These are phyloP conservation scores for Eremochloa ophiuroides DNA, from an alignment of 176 grass and related monocot genomes.

Conservation along the genomic window DNA sequence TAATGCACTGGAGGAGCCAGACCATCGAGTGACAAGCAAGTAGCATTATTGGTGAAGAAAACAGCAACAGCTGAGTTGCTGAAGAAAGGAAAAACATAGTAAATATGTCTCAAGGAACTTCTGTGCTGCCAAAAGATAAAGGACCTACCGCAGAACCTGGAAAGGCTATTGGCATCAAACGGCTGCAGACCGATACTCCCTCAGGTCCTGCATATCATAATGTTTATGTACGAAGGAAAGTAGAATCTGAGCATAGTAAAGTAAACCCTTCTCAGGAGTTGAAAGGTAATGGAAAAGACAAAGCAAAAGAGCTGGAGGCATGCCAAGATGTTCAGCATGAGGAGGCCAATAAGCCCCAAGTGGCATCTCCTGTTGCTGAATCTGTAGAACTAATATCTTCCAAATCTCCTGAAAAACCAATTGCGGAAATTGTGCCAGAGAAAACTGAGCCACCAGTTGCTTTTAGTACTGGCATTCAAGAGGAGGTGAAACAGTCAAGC, in stretches of 20 bases:
- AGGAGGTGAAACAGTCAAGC: constrained; percentile 25
- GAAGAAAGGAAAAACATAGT: constrained; percentile 44
- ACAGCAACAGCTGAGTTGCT: constrained; percentile 27
- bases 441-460: constrained; percentile 24
- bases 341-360: constrained; percentile 32
- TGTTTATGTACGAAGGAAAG: constrained; percentile 72
- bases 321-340: constrained; percentile 28
- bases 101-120: constrained; percentile 41
- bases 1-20: constrained; percentile 19
- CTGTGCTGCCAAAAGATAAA: constrained; percentile 43
- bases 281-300: constrained; percentile 36
- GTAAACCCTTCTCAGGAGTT: constrained; percentile 40
- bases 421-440: not conserved
- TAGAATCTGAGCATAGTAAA: constrained; percentile 64
- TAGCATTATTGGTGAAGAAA: constrained; percentile 38
- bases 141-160: constrained; percentile 24
- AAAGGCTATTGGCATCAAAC: constrained; percentile 42
- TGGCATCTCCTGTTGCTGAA: constrained; percentile 19
- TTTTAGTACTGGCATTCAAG: constrained; percentile 2
- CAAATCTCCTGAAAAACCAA: constrained; percentile 21
- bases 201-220: constrained; percentile 53
- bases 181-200: constrained; percentile 34
- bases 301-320: constrained; percentile 32
- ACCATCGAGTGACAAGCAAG: constrained; percentile 42
- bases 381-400: constrained; percentile 12